phyloP scores from a whole-genome alignment of 257 asterid genomes.

The Paraleonurus japonicus region DNA sequence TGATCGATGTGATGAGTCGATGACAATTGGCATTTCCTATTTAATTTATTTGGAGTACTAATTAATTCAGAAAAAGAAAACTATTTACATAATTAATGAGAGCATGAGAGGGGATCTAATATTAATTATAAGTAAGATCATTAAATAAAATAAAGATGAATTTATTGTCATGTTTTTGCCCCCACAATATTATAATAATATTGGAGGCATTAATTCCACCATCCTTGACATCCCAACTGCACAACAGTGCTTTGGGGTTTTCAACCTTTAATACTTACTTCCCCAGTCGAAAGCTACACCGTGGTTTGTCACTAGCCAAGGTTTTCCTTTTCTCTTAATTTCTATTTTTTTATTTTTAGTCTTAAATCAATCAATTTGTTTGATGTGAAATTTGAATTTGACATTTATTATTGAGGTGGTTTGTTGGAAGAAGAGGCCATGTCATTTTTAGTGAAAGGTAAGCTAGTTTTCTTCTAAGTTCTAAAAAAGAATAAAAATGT shows the following conservation, averaged over 20 bases:
- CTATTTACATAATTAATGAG: constrained; percentile 22
- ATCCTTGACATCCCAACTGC: constrained; percentile 39
- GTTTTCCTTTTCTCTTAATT: neutral
- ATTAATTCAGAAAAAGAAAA: neutral
- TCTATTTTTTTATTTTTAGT: neutral
- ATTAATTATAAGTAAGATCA: constrained; percentile 17
- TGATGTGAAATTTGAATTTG: neutral
- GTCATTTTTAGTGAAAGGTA: too few relatives aligned
- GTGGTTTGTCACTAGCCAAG: constrained; percentile 16
- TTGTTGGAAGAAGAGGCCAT: too few relatives aligned
- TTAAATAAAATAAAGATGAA: constrained; percentile 14
- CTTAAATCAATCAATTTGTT: constrained; percentile 8
- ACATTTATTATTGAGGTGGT: neutral
- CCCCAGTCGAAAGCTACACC: constrained; percentile 27
- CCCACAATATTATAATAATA: neutral
- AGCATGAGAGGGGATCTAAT: constrained; percentile 17
- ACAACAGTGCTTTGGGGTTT: constrained; percentile 34
- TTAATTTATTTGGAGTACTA: neutral
- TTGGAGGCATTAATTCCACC: constrained; percentile 35
- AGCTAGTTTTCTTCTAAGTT: too few relatives aligned
- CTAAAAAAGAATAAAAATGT: too few relatives aligned
- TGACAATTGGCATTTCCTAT: neutral
- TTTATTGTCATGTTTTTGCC: constrained; percentile 20
- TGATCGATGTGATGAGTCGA: constrained; percentile 26
- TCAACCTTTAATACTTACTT: constrained; percentile 22